Evolutionary conservation across 2,329 filamentous ascomycete species (phyloP).

Genomic region (Stachybotrys chlorohalonatus): DNA sequence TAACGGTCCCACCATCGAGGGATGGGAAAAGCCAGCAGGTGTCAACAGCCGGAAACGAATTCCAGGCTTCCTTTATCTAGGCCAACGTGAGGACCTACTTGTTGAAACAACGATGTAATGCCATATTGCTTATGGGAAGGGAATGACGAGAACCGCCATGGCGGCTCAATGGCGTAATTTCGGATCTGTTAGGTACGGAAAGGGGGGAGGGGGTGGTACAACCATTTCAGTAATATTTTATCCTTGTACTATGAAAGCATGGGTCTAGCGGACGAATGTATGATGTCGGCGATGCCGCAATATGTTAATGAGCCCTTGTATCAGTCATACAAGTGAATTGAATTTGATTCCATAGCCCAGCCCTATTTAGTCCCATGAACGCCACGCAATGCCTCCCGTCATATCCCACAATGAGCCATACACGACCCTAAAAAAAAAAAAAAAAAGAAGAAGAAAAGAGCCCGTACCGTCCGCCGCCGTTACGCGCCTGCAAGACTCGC

Average conservation of each 20-base stretch:
- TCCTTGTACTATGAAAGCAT: no score
- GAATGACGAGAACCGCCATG: neutral
- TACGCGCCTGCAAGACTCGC: no score
- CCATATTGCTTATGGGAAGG: neutral
- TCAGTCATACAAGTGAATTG: no score
- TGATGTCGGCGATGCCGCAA: no score
- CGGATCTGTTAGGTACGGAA: no score
- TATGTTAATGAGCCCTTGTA: no score
- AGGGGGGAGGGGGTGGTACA: no score
- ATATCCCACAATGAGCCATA: neutral
- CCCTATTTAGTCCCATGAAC: neutral
- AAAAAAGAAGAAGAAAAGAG: neutral
- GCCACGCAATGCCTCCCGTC: neutral
- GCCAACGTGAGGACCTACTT: neutral
- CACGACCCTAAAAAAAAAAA: neutral
- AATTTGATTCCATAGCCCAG: neutral
- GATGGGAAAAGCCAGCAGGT: neutral
- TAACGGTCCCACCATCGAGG: conserved; percentile 16
- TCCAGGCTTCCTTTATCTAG: neutral
- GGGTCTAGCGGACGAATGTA: no score
- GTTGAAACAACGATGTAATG: neutral
- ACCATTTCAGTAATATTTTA: no score
- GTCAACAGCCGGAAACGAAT: neutral
- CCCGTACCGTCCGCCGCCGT: no score
- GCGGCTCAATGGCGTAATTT: no score